These are phyloP conservation scores for Tephrocybe rancida DNA, from an alignment of 768 basidiomycete genomes.

Conservation along the genomic window DNA sequence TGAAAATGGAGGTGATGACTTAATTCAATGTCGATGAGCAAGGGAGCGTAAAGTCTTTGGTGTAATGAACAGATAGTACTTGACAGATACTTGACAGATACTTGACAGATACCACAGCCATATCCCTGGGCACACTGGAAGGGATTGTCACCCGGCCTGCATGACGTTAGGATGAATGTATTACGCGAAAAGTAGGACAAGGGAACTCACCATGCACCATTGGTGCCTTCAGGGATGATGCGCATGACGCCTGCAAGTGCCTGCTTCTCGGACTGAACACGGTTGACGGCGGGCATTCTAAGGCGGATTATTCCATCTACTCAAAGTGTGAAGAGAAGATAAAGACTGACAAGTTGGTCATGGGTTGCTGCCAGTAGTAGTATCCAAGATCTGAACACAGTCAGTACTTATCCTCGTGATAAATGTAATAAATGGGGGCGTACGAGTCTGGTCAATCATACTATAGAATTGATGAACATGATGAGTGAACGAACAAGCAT, in stretches of 20 bases:
- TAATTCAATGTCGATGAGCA: too few relatives aligned
- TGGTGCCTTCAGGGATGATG: constrained; percentile 59
- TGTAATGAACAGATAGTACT: too few relatives aligned
- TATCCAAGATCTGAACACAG: constrained; percentile 48
- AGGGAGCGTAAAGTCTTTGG: too few relatives aligned
- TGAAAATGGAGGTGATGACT: too few relatives aligned
- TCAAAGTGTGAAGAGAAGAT: too few relatives aligned
- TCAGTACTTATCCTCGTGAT: not conserved
- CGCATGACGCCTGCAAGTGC: constrained; percentile 66
- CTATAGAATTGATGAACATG: constrained; percentile 25
- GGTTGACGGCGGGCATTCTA: constrained; percentile 55
- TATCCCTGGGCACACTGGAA: constrained; percentile 55
- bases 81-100: too few relatives aligned
- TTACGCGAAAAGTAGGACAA: not conserved
- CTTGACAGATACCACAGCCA: too few relatives aligned
- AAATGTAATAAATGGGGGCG: constrained; percentile 11
- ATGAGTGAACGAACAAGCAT: not conserved
- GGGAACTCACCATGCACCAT: constrained; percentile 55
- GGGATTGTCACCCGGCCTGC: constrained; percentile 68
- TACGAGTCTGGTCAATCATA: constrained; percentile 74
- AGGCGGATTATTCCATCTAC: too few relatives aligned
- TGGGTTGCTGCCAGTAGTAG: constrained; percentile 75
- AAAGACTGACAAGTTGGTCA: constrained; percentile 51
- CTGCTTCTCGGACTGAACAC: constrained; percentile 56
- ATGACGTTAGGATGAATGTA: not conserved